Evolutionary conservation across 75 land plant genomes (phyloP).

Genomic region (Cunninghamia lanceolata): DNA sequence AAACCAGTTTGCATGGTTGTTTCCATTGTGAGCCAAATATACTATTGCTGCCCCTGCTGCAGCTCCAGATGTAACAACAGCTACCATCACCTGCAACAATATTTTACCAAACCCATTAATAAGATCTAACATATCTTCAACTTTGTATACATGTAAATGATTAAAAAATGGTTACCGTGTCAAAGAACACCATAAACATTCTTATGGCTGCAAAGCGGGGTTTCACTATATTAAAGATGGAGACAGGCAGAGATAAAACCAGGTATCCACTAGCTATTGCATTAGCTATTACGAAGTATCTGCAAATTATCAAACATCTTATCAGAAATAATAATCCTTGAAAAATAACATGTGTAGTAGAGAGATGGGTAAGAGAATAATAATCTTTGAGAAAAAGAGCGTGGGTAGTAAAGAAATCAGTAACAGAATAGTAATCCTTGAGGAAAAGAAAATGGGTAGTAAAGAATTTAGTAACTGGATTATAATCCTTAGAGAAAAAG

Average conservation of each 20-base stretch:
- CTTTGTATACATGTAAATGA: neutral
- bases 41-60: constrained; percentile 50
- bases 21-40: constrained; percentile 48
- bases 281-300: constrained; percentile 56
- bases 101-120: neutral
- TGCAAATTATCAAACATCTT: constrained; percentile 5
- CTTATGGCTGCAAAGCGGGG: constrained; percentile 11
- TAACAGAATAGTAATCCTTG: too few relatives aligned
- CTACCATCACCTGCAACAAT: constrained; percentile 31
- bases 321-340: neutral
- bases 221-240: constrained; percentile 34
- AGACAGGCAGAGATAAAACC: constrained; percentile 29
- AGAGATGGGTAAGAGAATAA: neutral
- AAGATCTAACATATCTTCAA: neutral
- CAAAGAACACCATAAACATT: constrained; percentile 34
- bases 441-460: too few relatives aligned
- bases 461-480: too few relatives aligned
- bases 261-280: constrained; percentile 38
- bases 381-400: too few relatives aligned
- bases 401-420: too few relatives aligned
- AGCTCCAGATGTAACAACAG: constrained; percentile 31
- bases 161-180: constrained; percentile 26
- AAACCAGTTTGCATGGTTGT: constrained; percentile 39
- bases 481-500: too few relatives aligned
- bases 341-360: neutral